These are phyloP conservation scores for Cupressus sempervirens DNA, from an alignment of 75 land plant species.

Conservation along the genomic window DNA sequence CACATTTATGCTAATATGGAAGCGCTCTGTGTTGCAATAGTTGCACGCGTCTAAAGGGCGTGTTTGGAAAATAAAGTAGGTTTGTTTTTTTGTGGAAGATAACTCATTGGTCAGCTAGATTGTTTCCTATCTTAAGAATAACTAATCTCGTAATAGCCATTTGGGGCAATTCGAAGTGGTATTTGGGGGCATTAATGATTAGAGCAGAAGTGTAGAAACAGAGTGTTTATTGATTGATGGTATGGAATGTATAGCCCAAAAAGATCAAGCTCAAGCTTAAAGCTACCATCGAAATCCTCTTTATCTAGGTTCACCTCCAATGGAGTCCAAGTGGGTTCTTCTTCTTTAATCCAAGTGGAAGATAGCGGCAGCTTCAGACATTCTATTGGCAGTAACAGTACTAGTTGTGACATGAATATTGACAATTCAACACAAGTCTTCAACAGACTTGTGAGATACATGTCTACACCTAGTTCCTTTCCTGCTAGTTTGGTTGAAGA, in stretches of 20 bases:
- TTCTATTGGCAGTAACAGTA: background rate
- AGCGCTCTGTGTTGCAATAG: too few relatives aligned
- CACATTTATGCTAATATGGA: too few relatives aligned
- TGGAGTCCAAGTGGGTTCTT: too few relatives aligned
- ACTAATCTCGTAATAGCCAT: background rate
- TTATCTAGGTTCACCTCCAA: background rate
- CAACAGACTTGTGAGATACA: background rate
- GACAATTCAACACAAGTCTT: background rate
- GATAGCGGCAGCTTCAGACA: background rate
- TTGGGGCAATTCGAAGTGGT: background rate
- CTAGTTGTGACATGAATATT: background rate
- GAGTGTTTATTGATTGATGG: background rate
- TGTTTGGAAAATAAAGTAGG: too few relatives aligned
- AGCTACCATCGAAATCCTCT: background rate
- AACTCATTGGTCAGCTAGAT: too few relatives aligned
- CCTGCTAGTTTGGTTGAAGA: slow-evolving; percentile 9
- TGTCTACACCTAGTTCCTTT: slow-evolving; percentile 2
- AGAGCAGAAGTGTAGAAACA: background rate
- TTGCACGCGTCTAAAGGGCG: too few relatives aligned
- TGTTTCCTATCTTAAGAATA: too few relatives aligned
- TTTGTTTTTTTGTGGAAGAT: too few relatives aligned
- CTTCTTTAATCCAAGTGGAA: background rate
- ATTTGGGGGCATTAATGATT: background rate
- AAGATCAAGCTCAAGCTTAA: background rate
- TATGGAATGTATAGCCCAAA: slow-evolving; percentile 7